phyloP scores from a whole-genome alignment of 495 filamentous ascomycete species.

The Achaetomiella virescens region DNA sequence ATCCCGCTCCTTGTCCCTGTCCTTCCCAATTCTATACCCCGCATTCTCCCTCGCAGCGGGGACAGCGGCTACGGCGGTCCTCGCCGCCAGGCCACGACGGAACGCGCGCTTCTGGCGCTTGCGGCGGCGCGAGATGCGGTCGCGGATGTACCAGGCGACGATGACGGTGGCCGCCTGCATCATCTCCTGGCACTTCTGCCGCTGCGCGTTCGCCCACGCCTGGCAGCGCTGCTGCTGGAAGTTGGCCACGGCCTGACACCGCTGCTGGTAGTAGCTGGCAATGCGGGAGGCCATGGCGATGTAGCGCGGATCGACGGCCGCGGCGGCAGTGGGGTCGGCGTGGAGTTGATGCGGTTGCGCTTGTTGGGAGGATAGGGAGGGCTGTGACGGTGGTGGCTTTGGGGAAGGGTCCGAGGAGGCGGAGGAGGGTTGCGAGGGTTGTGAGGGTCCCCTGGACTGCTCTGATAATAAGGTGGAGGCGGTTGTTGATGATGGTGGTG shows the following conservation, averaged over 20 bases:
- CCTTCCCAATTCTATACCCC: neutral
- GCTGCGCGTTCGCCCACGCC: slow-evolving; percentile 31
- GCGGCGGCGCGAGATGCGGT: slow-evolving; percentile 27
- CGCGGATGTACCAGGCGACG: slow-evolving; percentile 35
- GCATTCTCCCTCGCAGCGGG: neutral
- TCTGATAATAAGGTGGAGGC: neutral
- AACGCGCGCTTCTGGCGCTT: slow-evolving; percentile 20
- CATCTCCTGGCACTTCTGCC: slow-evolving; percentile 34
- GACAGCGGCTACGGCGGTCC: neutral
- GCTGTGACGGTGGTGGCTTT: neutral
- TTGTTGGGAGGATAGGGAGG: neutral
- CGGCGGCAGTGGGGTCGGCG: neutral
- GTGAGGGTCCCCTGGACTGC: slow-evolving; percentile 1
- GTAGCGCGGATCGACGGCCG: slow-evolving; percentile 25
- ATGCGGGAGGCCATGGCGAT: slow-evolving; percentile 36
- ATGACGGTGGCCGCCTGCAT: slow-evolving; percentile 33
- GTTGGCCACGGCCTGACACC: slow-evolving; percentile 30
- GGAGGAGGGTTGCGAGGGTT: neutral
- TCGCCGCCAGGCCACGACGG: slow-evolving; percentile 18
- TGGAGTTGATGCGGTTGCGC: neutral
- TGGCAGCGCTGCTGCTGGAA: slow-evolving; percentile 35
- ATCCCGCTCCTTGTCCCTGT: neutral
- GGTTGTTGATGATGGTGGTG: neutral
- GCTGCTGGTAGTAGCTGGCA: slow-evolving; percentile 34
- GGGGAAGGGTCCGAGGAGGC: neutral